Base-by-base conservation (phyloP, 2,329 filamentous ascomycete species). In the Bisporella sp. region DNA sequence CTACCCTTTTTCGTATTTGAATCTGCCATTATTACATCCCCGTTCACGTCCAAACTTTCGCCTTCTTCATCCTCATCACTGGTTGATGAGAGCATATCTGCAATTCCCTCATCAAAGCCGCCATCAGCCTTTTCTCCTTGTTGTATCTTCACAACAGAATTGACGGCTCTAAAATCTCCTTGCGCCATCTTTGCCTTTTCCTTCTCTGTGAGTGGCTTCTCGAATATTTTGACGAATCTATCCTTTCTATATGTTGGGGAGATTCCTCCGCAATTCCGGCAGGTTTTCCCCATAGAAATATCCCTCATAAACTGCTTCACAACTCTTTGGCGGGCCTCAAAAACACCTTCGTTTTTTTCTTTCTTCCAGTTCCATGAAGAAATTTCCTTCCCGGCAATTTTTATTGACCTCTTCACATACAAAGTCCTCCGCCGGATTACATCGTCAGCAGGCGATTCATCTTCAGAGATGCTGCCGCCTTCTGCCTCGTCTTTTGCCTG, bases 211-310 rank as follows among this genome's bases (percentile, higher is more conserved):
- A 96, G 71, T 2, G 86, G 75, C 64, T 87, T 93, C 65, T 92
- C 85, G 68, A 97, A 99, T 48, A 99, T 90, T 69, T 97, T 99
- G 64, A 91, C 86, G 62, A 83, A 93, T 41, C 86, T 79, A 62
- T 99, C 92, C 67, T 95, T 96, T 60, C 92, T 84, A 69, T 89
- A 97, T 2, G 76, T 75, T 8, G 90, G 91, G 11, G 87, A 91
- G 54, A 93, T 81, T 31, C 86, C 87, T 46, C 73, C 71, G 59
- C 80, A 84, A 49, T 71, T 75, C 43, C 73, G 74, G 69, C 93
- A 99, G 62, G 79, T 79, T 60, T 83, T 85, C 44, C 78, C 75
- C 59, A 78, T 79, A 45, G 79, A 79, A 49, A 96, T 85, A 31
- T 84, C 79, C 48, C 78, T 79, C 53, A 96, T 75, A 58, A 99